phyloP scores from a whole-genome alignment of 2,329 filamentous ascomycete genomes.

The Arthroderma sp. region DNA sequence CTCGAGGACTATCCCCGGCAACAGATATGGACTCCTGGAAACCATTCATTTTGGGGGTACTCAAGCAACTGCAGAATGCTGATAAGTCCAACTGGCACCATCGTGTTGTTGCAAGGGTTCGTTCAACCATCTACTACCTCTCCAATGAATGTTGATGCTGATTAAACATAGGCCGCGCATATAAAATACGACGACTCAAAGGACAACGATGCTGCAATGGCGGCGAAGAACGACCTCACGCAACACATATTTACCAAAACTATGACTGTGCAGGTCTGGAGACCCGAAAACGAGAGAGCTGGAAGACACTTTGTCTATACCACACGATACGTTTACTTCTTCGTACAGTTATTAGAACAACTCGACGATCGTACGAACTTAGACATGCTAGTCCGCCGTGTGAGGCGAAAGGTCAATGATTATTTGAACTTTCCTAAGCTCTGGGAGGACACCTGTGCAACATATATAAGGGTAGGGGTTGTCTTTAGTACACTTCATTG shows the following conservation, averaged over 20 bases:
- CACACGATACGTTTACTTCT: constrained; percentile 71
- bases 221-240: constrained; percentile 66
- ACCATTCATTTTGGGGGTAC: constrained; percentile 48
- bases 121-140: constrained; percentile 23
- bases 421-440: constrained; percentile 51
- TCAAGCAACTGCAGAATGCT: constrained; percentile 50
- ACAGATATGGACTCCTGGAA: constrained; percentile 44
- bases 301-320: constrained; percentile 90
- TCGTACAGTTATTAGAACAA: constrained; percentile 60
- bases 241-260: constrained; percentile 85
- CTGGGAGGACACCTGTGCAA: constrained; percentile 50
- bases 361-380: constrained; percentile 63
- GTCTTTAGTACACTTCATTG: background rate
- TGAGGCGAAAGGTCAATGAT: constrained; percentile 71
- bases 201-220: constrained; percentile 42
- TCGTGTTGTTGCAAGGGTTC: constrained; percentile 68
- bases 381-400: constrained; percentile 64
- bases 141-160: background rate
- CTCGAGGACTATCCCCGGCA: constrained; percentile 40
- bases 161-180: constrained; percentile 39
- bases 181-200: constrained; percentile 48
- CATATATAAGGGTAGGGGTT: constrained; percentile 41
- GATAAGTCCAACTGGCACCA: constrained; percentile 96
- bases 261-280: constrained; percentile 91
- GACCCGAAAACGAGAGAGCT: constrained; percentile 71